Evolutionary conservation across 306 rosid genomes (phyloP), one percentile per base, ranked within the genome.

Genomic region (Vachellia pachyceras): DNA sequence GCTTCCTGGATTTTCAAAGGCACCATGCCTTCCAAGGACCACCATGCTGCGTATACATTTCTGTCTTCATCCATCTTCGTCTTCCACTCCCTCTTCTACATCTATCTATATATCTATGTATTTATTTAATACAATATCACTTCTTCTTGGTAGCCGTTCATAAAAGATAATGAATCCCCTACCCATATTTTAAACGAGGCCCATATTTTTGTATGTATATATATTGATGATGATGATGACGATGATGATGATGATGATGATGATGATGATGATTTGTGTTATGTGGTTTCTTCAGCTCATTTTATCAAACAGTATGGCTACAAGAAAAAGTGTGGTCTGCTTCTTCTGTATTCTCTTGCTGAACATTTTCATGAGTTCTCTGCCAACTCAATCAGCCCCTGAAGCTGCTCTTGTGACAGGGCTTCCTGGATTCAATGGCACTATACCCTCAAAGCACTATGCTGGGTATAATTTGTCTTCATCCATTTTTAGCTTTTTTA

Each of bases 1-100:
- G n/a, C 39, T 76, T 78, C 55, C 75, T 37, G 67, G 75, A 12
- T 78, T 49, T 14, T 78, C 55, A 40, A 37, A 39, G 76, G 82
- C 39, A 37, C 17, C 3, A 9, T 40, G 1, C 82, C 69, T 39
- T 78, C 82, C 69, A 52, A 78, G 25, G 68, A 68, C 20, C 66
- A 3, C 7, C 12, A 12, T 12, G 4, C 18, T 13, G 5, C 69
- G 47, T 64, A 45, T 42, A 60, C 55, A 2, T 10, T 42, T 73
- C 9, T 37, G 5, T 50, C 57, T 18, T 10, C n/a, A 60, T 29
- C 18, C 40, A 29, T 60, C 25, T 20, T 17, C 20, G 3, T 1
- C n/a, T 18, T 52, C 5, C 5, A 18, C 2, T 52, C 60, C 60
- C 57, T 17, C 13, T 23, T 49, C 44, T 44, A 11, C 57, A 40